Evolutionary conservation across 345 rosid species (phyloP), one percentile per base, ranked within the genome.

Genomic region (Linum usitatissimum): DNA sequence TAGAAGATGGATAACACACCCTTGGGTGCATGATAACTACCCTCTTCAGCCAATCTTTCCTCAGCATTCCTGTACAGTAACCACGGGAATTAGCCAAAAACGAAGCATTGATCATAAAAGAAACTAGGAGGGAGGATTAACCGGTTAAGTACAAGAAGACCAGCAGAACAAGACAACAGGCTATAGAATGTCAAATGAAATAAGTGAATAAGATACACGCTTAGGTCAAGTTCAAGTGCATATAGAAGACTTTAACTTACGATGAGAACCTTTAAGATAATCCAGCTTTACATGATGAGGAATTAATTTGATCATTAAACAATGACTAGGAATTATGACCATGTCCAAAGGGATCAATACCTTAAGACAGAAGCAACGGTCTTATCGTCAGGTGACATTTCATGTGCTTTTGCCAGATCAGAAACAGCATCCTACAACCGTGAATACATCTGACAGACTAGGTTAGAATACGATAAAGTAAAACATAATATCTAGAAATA

Each of bases 301-400:
- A 31, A 31, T 31, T 31, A 31, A 6, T 31, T 31, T n/a, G 6
- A 2, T 31, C 36, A 31, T 31, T 2, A 31, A 31, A 31, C 6
- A 31, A 31, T 31, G 36, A 2, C 3, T 31, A 31, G 36, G 36
- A 6, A 31, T 31, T 31, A 31, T 31, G 36, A 31, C 36, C 3
- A 31, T 6, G 49, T 14, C 23, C 54, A 66, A 56, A 60, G 57
- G 60, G 59, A 68, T 51, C 40, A n/a, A 68, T 80, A 90, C 99
- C 95, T 90, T 63, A 90, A 69, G 42, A 88, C 90, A 68, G 80
- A 80, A 0, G 85, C 80, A 69, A 94, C 80, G 15, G 93, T 94
- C 73, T 88, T 96, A 63, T 90, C 99, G 67, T 80, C 89, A 55
- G 96, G 93, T 56, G 87, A 87, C 66, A 80, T 78, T 78, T 94